phyloP scores from a whole-genome alignment of 257 asterid species.

The Fraxinus pennsylvanica region DNA sequence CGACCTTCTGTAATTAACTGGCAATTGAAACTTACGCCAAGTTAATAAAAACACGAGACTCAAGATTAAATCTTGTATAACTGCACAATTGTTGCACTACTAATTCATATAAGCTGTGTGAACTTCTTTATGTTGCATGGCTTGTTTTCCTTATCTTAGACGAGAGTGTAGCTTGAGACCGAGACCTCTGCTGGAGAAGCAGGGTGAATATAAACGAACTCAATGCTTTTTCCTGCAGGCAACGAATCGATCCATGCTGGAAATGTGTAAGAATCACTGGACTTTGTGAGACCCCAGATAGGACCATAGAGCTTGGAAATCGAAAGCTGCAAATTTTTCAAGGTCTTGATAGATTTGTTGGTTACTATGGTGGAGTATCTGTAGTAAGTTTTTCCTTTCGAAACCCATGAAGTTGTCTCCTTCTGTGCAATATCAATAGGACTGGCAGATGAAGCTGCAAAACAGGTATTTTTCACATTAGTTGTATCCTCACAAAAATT shows the following conservation, averaged over 20 bases:
- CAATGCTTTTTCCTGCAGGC: constrained; percentile 81
- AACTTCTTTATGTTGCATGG: constrained; percentile 8
- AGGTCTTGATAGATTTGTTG: constrained; percentile 69
- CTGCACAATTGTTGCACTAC: constrained; percentile 65
- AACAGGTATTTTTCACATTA: constrained; percentile 22
- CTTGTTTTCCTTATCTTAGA: constrained; percentile 26
- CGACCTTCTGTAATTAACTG: constrained; percentile 54
- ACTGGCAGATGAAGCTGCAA: constrained; percentile 49
- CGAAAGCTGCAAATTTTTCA: constrained; percentile 66
- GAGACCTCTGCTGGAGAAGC: constrained; percentile 71
- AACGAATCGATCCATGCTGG: constrained; percentile 78
- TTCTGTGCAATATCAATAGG: constrained; percentile 54
- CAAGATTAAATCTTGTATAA: constrained; percentile 32
- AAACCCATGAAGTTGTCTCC: constrained; percentile 68
- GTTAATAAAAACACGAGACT: too few relatives aligned
- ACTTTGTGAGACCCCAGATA: constrained; percentile 82
- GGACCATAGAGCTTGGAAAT: constrained; percentile 86
- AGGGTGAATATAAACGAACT: constrained; percentile 86
- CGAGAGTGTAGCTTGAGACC: constrained; percentile 72
- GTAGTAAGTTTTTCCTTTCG: constrained; percentile 66
- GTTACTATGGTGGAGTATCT: constrained; percentile 70
- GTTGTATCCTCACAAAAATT: background rate
- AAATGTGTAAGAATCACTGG: constrained; percentile 61
- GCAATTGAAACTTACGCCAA: constrained; percentile 6
- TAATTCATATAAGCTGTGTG: constrained; percentile 36